Percentiles rank a stretch among this genome's conserved stretches.
Evolutionary conservation across 768 basidiomycete species (phyloP).

Genomic region (Mycena galopus): DNA sequence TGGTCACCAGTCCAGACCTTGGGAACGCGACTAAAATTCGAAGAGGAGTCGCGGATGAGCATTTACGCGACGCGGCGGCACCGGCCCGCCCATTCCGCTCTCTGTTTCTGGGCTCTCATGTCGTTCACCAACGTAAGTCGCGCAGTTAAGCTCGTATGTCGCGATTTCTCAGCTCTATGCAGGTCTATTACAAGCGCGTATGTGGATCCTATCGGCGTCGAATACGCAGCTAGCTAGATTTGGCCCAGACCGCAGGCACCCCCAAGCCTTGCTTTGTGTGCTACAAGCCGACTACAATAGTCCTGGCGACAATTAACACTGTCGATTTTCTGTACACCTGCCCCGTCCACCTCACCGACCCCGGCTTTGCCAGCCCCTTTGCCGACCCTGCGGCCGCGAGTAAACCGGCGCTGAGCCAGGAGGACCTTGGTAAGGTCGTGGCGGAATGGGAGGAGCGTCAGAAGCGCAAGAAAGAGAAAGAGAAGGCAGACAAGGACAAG

Average conservation of each 20-base stretch:
- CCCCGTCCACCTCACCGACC: constrained; percentile 82
- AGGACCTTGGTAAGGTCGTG: constrained; percentile 84
- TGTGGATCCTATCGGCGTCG: constrained; percentile 44
- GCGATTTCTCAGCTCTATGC: too few relatives aligned
- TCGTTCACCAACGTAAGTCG: constrained; percentile 75
- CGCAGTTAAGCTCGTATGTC: not conserved
- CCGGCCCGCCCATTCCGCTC: constrained; percentile 5
- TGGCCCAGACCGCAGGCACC: constrained; percentile 78
- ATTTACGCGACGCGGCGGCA: constrained; percentile 20
- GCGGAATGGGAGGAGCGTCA: constrained; percentile 86
- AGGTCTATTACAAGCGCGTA: constrained; percentile 86
- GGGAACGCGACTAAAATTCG: constrained; percentile 12
- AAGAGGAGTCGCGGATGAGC: constrained; percentile 5
- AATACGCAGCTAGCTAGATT: constrained; percentile 15
- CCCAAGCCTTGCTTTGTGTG: constrained; percentile 85
- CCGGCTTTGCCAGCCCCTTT: constrained; percentile 75
- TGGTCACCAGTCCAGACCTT: constrained; percentile 35
- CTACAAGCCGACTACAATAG: constrained; percentile 78
- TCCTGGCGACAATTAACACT: constrained; percentile 87
- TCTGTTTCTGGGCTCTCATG: constrained; percentile 53
- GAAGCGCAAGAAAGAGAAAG: constrained; percentile 68
- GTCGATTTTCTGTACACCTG: constrained; percentile 92
- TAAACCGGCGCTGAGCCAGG: constrained; percentile 64
- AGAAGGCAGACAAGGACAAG: constrained; percentile 62
- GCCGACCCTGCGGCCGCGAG: constrained; percentile 43